Evolutionary conservation across 345 rosid species (phyloP), one percentile per base, ranked within the genome.

Genomic region (Aquilaria yunnanensis): DNA sequence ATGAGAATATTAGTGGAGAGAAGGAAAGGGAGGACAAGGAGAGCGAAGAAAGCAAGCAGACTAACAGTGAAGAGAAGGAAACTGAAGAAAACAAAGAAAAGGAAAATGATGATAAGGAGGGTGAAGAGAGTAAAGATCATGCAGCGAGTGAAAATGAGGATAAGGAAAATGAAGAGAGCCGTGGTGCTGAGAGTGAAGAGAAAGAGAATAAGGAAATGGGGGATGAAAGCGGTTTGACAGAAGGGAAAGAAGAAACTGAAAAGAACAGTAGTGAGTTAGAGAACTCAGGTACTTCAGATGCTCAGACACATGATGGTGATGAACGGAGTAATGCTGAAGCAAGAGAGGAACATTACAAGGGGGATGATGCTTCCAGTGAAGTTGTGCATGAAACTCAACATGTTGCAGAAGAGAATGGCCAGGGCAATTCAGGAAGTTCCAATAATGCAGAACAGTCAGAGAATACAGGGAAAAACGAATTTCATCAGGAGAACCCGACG

Each of bases 321-420:
- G 80, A 74, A 9, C 50, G 47, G 32, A 77, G 64, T 49, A 64
- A 60, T 68, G 79, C 77, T 57, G 80, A 75, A 70, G 83, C 84
- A n/a, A 84, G 89, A 67, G 89, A 82, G 72, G 80, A 80, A 56
- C 75, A 84, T 47, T 84, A 86, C 81, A 80, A 80, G 59, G 89
- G 85, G 54, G 87, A 86, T 62, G 84, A 84, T 80, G 89, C 87
- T 66, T 82, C 85, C 33, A 82, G 89, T 14, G 85, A 83, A 58
- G 89, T 84, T 12, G 80, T 55, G 56, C 85, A 72, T 34, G 74
- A 83, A 58, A 58, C 77, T 56, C 73, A 83, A 32, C 74, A 69
- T 60, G 57, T 2, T 1, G 68, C 32, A 2, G 51, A 60, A 53
- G 73, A 67, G 47, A 77, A 76, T 54, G 81, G 68, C 60, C 73